Conservation (phyloP, 495 filamentous ascomycete species). For the Talaromyces proteolyticus region DNA sequence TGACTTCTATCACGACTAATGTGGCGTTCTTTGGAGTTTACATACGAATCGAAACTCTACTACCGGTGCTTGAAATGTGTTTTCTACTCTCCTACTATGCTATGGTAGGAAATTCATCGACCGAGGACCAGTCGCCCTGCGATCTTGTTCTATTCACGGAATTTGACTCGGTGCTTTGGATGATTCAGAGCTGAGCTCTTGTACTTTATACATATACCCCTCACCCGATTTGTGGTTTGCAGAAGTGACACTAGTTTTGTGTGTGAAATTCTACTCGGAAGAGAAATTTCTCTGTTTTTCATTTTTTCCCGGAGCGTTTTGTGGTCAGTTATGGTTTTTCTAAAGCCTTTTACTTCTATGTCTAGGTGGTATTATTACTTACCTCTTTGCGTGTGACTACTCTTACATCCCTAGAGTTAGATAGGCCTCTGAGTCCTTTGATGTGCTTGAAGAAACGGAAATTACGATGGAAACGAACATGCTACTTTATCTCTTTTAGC, state of each 20-base stretch:
- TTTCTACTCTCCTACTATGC: not conserved
- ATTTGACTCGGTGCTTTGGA: not conserved
- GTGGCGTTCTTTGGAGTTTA: not conserved
- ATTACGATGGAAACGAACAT: not conserved
- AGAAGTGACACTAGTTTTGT: not conserved
- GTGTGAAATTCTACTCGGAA: not conserved
- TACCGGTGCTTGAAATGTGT: not conserved
- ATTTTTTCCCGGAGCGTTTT: not conserved
- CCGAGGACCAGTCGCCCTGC: no score
- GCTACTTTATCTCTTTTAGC: no score
- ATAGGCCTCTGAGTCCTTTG: not conserved
- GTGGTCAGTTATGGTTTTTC: not conserved
- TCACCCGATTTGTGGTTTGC: not conserved
- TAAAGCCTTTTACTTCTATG: not conserved
- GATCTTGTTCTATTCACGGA: not conserved
- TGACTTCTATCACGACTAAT: not conserved
- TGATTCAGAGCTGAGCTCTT: not conserved
- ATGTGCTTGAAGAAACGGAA: not conserved
- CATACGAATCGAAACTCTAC: not conserved
- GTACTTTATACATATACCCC: not conserved
- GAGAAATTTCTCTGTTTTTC: not conserved
- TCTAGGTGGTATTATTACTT: not conserved
- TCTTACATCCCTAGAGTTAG: no score
- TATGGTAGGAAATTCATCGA: not conserved
- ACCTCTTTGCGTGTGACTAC: not conserved